These are phyloP conservation scores for Dentipellis fragilis DNA, from an alignment of 768 basidiomycete genomes.

Conservation along the genomic window DNA sequence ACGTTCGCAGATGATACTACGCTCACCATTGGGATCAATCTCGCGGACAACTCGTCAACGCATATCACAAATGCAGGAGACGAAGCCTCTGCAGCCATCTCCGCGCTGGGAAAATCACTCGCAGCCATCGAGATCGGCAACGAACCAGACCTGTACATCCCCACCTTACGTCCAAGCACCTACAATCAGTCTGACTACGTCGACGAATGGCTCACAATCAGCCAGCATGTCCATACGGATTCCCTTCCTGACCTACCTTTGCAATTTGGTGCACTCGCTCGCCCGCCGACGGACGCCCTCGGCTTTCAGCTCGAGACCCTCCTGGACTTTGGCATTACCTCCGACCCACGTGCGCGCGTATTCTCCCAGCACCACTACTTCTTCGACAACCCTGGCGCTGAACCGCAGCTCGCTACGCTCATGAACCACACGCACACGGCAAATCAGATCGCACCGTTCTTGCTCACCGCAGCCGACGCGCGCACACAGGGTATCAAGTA, in stretches of 20 bases:
- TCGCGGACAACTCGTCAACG: neutral
- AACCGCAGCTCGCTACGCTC: neutral
- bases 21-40: neutral
- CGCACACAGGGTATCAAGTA: neutral
- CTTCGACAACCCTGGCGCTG: neutral
- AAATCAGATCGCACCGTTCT: neutral
- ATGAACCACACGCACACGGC: neutral
- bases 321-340: neutral
- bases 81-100: neutral
- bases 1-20: neutral
- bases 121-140: neutral
- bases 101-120: neutral
- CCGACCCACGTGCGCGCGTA: neutral
- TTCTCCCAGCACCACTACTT: neutral
- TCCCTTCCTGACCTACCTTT: neutral
- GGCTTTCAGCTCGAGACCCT: neutral
- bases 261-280: neutral
- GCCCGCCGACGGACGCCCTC: neutral
- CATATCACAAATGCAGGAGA: neutral
- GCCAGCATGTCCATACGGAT: neutral
- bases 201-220: neutral
- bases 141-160: neutral
- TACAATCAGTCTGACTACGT: neutral
- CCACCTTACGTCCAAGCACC: neutral
- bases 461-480: neutral